Conservation (phyloP, 768 basidiomycete genomes). For the Naganishia friedmannii region DNA sequence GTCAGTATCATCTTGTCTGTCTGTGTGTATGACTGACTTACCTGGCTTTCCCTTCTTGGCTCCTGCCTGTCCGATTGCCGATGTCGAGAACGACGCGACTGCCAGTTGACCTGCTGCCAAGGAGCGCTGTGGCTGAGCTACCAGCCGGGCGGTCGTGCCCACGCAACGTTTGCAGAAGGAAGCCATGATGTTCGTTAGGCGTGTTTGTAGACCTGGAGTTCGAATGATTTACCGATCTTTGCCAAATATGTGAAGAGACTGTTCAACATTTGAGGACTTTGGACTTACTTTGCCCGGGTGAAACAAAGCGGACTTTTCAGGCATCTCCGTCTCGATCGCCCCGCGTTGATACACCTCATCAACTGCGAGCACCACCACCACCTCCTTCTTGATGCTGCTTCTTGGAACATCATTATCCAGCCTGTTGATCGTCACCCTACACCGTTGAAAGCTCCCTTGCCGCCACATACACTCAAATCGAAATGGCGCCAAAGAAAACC, state of each 20-base stretch:
- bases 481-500: slow-evolving; percentile 11
- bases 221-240: background rate
- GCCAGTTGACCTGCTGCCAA: background rate
- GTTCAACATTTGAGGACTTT: background rate
- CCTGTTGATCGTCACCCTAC: background rate
- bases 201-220: too few relatives aligned
- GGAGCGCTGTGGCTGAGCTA: background rate
- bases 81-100: slow-evolving; percentile 30
- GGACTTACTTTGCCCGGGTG: background rate
- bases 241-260: slow-evolving; percentile 7
- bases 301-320: slow-evolving; percentile 17
- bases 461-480: background rate
- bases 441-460: background rate
- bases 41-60: slow-evolving; percentile 34
- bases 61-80: slow-evolving; percentile 32
- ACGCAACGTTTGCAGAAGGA: slow-evolving; percentile 27
- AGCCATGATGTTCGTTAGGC: slow-evolving; percentile 10
- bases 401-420: background rate
- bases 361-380: background rate
- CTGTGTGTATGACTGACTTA: background rate
- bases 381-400: background rate
- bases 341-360: background rate
- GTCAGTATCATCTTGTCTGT: background rate
- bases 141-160: slow-evolving; percentile 20
- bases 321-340: background rate